Conservation (phyloP, 257 asterid genomes). For the Solanum piurae region DNA sequence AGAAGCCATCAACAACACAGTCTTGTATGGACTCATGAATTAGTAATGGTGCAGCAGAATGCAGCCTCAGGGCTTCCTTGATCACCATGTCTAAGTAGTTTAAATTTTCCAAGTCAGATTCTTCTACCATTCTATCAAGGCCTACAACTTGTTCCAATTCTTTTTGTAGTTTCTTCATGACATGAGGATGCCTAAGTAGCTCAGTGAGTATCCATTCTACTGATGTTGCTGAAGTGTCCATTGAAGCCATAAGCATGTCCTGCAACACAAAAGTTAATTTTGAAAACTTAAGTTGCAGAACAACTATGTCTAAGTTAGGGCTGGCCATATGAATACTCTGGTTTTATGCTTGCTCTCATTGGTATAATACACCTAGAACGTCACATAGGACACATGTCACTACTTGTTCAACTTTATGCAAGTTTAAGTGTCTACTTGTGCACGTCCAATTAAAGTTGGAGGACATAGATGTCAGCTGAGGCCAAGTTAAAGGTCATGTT, state of each 20-base stretch:
- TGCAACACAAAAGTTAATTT: background rate
- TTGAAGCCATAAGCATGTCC: slow-evolving; percentile 18
- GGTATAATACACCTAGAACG: background rate
- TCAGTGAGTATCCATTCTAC: slow-evolving; percentile 15
- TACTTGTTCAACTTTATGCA: background rate
- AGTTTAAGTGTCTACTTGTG: too few species aligned
- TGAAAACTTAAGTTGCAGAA: background rate
- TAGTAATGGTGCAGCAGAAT: slow-evolving; percentile 13
- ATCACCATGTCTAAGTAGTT: slow-evolving; percentile 8
- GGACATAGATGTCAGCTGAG: too few species aligned
- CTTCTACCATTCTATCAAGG: slow-evolving; percentile 6
- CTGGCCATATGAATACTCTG: background rate
- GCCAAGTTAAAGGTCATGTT: background rate
- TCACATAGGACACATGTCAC: background rate
- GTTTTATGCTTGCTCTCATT: background rate
- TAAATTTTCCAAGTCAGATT: slow-evolving; percentile 5
- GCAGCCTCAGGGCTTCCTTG: slow-evolving; percentile 20
- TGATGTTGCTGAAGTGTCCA: slow-evolving; percentile 13
- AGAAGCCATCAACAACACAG: slow-evolving; percentile 11
- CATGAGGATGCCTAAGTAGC: slow-evolving; percentile 6
- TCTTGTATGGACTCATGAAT: slow-evolving; percentile 12
- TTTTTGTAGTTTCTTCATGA: slow-evolving; percentile 8
- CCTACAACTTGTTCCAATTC: slow-evolving; percentile 17
- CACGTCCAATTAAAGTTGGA: background rate
- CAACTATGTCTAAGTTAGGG: background rate